Evolutionary conservation across 139 green algal species (phyloP).

Genomic region (Volvox reticuliferus): DNA sequence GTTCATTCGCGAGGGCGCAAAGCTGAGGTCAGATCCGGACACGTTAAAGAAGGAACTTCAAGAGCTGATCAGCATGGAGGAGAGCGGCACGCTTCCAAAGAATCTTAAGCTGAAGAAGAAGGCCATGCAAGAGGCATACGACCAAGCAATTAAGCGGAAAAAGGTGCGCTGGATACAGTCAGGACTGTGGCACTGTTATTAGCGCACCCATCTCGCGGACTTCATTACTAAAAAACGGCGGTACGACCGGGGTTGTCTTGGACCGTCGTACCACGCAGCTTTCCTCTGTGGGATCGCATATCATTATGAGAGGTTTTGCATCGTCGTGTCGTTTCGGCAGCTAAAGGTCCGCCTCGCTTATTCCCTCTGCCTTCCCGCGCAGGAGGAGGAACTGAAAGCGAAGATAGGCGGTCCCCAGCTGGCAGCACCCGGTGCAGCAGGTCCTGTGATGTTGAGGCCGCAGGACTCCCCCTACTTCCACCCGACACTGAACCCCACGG

Average conservation of each 20-base stretch:
- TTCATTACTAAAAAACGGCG: too few species aligned
- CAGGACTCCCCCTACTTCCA: constrained; percentile 84
- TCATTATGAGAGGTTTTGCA: too few species aligned
- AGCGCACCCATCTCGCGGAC: not conserved
- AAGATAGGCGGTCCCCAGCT: constrained; percentile 18
- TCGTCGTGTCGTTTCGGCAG: too few species aligned
- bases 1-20: constrained; percentile 78
- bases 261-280: too few species aligned
- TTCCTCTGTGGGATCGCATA: too few species aligned
- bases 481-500: constrained; percentile 78
- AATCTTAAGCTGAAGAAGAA: constrained; percentile 87
- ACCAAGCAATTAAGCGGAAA: constrained; percentile 81
- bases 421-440: not conserved
- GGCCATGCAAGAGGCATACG: constrained; percentile 87
- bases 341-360: too few species aligned
- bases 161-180: constrained; percentile 65
- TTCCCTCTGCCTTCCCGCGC: too few species aligned
- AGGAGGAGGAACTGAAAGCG: constrained; percentile 36
- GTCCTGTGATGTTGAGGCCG: constrained; percentile 52
- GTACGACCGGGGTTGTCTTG: too few species aligned
- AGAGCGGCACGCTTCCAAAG: constrained; percentile 67
- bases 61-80: constrained; percentile 82
- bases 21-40: constrained; percentile 67
- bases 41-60: constrained; percentile 79
- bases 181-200: not conserved